Percentiles rank a stretch among this genome's conserved stretches.
Conservation (phyloP, 2,329 filamentous ascomycete species). For the Penicillium expansum region DNA sequence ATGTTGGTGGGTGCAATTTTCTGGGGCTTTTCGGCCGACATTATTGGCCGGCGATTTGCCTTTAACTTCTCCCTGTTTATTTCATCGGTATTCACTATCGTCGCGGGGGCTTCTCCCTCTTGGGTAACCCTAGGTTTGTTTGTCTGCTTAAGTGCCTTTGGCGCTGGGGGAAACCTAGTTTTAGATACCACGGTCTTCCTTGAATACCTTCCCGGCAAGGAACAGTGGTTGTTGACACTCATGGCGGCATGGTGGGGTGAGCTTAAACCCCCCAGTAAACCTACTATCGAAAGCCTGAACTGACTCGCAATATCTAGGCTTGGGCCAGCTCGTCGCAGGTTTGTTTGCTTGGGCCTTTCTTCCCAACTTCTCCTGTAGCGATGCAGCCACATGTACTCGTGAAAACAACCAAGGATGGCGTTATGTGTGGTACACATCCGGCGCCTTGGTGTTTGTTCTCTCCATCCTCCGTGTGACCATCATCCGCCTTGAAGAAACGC, state of each 20-base stretch:
- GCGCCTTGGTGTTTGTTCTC: slow-evolving; percentile 55
- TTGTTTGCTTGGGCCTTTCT: slow-evolving; percentile 57
- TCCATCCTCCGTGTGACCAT: slow-evolving; percentile 53
- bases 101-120: slow-evolving; percentile 65
- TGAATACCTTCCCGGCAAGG: slow-evolving; percentile 55
- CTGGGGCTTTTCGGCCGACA: slow-evolving; percentile 66
- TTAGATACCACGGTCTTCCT: slow-evolving; percentile 61
- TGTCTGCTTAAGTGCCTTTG: slow-evolving; percentile 62
- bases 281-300: background rate
- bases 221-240: slow-evolving; percentile 58
- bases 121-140: slow-evolving; percentile 66
- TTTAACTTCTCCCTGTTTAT: slow-evolving; percentile 67
- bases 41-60: slow-evolving; percentile 65
- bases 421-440: slow-evolving; percentile 55
- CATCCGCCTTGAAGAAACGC: slow-evolving; percentile 55
- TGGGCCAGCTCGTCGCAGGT: slow-evolving; percentile 52
- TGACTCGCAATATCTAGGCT: background rate
- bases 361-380: slow-evolving; percentile 48
- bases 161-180: slow-evolving; percentile 62
- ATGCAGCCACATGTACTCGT: slow-evolving; percentile 48
- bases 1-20: slow-evolving; percentile 54
- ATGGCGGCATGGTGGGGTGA: slow-evolving; percentile 37
- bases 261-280: background rate
- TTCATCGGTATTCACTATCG: slow-evolving; percentile 59
- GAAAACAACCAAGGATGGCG: slow-evolving; percentile 57